Conservation (phyloP, 331 rosid genomes). For the Acacia pycnantha region DNA sequence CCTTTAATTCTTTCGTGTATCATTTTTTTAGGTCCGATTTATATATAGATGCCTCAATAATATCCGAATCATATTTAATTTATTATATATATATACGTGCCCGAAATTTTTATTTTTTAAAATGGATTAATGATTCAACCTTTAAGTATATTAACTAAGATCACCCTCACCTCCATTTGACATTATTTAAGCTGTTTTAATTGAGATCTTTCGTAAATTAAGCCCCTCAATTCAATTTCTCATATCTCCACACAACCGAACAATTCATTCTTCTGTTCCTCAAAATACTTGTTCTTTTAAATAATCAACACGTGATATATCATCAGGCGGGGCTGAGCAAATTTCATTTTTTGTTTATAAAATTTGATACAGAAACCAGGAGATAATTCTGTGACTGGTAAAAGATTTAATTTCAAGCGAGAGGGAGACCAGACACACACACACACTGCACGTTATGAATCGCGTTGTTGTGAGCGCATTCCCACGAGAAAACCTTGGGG, state of each 20-base stretch:
- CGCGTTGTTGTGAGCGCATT: neutral
- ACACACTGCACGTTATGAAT: too few relatives aligned
- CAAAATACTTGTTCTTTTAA: neutral
- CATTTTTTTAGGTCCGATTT: neutral
- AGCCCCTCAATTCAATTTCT: neutral
- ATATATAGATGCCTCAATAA: neutral
- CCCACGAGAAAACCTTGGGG: neutral
- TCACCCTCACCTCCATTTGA: neutral
- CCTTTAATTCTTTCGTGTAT: conserved; percentile 13
- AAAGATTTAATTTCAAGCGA: too few relatives aligned
- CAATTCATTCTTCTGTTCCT: neutral
- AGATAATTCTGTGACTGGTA: too few relatives aligned
- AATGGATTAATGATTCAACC: neutral
- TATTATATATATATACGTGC: too few relatives aligned
- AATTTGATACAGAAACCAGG: neutral
- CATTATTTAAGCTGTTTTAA: neutral
- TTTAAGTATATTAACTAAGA: neutral
- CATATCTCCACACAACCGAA: neutral
- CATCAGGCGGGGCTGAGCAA: neutral
- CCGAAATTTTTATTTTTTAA: neutral
- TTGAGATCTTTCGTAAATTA: neutral
- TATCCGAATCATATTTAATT: too few relatives aligned
- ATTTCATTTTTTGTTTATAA: neutral
- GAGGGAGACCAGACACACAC: too few relatives aligned
- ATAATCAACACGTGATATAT: neutral